These are phyloP conservation scores for Trypanosoma congolense DNA, from an alignment of 208 protist genomes.

Conservation along the genomic window DNA sequence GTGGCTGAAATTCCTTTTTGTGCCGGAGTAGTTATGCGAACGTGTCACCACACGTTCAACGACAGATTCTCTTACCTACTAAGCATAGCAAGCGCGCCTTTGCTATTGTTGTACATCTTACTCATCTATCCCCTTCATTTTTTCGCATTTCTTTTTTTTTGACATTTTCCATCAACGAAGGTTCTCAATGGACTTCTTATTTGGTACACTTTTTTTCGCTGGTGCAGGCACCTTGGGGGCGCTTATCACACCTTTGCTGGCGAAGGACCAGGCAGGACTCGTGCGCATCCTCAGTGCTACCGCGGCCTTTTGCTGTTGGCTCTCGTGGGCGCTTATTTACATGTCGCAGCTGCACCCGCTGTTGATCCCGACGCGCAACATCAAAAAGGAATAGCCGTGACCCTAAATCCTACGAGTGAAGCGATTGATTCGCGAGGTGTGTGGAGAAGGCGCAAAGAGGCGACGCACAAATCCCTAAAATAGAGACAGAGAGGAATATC, in stretches of 20 bases:
- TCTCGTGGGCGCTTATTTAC: conserved; percentile 91
- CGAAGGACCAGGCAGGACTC: conserved; percentile 79
- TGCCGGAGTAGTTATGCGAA: no score
- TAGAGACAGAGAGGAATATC: no score
- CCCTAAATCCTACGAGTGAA: no score
- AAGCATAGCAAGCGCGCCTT: no score
- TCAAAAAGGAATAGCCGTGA: conserved; percentile 42
- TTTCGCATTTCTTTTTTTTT: conserved; percentile 5
- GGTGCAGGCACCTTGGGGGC: conserved; percentile 47
- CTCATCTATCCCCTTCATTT: conserved; percentile 5
- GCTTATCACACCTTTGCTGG: conserved; percentile 62
- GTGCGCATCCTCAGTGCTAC: conserved; percentile 67
- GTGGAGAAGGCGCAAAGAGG: no score
- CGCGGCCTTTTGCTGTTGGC: conserved; percentile 87
- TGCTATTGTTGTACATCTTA: no score
- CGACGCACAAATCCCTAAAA: no score
- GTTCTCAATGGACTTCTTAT: conserved; percentile 45
- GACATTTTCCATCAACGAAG: background rate
- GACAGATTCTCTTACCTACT: no score
- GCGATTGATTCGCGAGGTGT: no score
- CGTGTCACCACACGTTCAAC: no score
- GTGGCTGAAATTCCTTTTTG: no score
- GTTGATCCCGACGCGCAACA: conserved; percentile 78
- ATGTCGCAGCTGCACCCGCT: conserved; percentile 91
- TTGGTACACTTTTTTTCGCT: conserved; percentile 75